These are phyloP conservation scores for Lasiosphaeria hispida DNA, from an alignment of 495 filamentous ascomycete species.

Conservation along the genomic window DNA sequence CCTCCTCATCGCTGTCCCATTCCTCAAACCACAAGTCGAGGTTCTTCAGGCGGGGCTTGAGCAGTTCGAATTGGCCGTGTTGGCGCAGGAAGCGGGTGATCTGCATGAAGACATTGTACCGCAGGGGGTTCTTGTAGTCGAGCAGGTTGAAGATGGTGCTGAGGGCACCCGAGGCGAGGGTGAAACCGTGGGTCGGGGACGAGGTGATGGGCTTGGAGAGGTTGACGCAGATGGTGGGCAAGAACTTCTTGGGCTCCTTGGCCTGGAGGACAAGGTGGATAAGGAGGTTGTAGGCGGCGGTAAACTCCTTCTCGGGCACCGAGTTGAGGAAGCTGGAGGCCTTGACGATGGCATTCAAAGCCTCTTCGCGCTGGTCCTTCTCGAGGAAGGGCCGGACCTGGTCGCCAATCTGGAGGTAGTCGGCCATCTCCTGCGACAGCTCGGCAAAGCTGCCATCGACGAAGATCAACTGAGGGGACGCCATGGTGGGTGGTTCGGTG, in stretches of 20 bases:
- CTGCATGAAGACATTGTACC: slow-evolving; percentile 85
- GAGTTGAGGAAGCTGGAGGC: slow-evolving; percentile 68
- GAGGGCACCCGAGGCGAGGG: slow-evolving; percentile 80
- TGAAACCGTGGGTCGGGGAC: slow-evolving; percentile 77
- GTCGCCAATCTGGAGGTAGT: slow-evolving; percentile 68
- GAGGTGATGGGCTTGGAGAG: slow-evolving; percentile 82
- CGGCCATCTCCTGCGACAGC: slow-evolving; percentile 82
- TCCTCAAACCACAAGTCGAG: slow-evolving; percentile 76
- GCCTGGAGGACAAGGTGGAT: slow-evolving; percentile 87
- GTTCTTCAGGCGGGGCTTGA: slow-evolving; percentile 74
- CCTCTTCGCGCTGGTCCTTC: slow-evolving; percentile 74
- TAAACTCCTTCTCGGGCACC: slow-evolving; percentile 93
- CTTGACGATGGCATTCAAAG: slow-evolving; percentile 81
- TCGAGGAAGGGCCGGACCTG: slow-evolving; percentile 73
- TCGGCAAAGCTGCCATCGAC: slow-evolving; percentile 90
- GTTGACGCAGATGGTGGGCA: slow-evolving; percentile 81
- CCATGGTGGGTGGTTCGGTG: slow-evolving; percentile 23
- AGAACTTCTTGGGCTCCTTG: slow-evolving; percentile 75
- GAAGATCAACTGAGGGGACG: slow-evolving; percentile 57
- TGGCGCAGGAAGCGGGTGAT: slow-evolving; percentile 76
- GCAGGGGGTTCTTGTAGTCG: slow-evolving; percentile 64
- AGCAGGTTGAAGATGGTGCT: slow-evolving; percentile 98
- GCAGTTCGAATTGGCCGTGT: slow-evolving; percentile 69
- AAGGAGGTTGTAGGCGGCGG: slow-evolving; percentile 91
- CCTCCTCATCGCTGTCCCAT: slow-evolving; percentile 81